Evolutionary conservation across 2,329 filamentous ascomycete species (phyloP).

Genomic region (Tolypocladium paradoxum): DNA sequence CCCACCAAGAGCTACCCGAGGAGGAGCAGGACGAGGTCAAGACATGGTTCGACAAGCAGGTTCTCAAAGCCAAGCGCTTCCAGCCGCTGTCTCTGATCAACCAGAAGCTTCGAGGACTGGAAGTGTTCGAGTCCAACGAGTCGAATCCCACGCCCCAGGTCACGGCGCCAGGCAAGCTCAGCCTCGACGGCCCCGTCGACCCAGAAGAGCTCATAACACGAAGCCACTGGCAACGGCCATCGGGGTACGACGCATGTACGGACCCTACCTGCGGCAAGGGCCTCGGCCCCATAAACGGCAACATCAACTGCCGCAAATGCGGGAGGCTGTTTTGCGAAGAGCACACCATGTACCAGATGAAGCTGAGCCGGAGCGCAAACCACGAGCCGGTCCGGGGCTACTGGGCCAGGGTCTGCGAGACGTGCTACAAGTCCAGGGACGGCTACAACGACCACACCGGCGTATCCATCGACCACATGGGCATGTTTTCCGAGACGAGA

Average conservation of each 20-base stretch:
- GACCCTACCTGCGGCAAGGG: constrained; percentile 78
- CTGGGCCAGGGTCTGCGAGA: constrained; percentile 95
- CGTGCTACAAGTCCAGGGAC: constrained; percentile 94
- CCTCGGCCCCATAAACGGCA: constrained; percentile 69
- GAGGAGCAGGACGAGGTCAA: constrained; percentile 89
- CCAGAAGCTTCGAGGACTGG: constrained; percentile 83
- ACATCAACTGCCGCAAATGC: constrained; percentile 87
- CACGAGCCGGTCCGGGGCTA: constrained; percentile 84
- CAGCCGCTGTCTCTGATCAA: constrained; percentile 86
- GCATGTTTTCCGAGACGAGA: constrained; percentile 59
- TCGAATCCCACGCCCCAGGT: constrained; percentile 30
- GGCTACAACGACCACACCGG: constrained; percentile 89
- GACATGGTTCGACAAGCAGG: constrained; percentile 93
- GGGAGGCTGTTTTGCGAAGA: constrained; percentile 91
- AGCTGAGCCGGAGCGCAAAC: constrained; percentile 75
- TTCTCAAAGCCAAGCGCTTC: constrained; percentile 85
- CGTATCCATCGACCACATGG: constrained; percentile 58
- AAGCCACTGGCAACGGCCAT: constrained; percentile 77
- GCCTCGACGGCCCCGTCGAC: constrained; percentile 43
- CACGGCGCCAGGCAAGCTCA: constrained; percentile 22
- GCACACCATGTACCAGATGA: constrained; percentile 99
- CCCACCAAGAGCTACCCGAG: constrained; percentile 79
- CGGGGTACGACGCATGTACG: constrained; percentile 67
- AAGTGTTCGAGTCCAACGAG: constrained; percentile 90
- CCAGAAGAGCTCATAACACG: constrained; percentile 85